A percentile compares a stretch with the other conserved stretches of the same genome.
These are phyloP conservation scores for Actinomortierella ambigua DNA, from an alignment of 371 early-diverging fungal genomes.

Conservation along the genomic window DNA sequence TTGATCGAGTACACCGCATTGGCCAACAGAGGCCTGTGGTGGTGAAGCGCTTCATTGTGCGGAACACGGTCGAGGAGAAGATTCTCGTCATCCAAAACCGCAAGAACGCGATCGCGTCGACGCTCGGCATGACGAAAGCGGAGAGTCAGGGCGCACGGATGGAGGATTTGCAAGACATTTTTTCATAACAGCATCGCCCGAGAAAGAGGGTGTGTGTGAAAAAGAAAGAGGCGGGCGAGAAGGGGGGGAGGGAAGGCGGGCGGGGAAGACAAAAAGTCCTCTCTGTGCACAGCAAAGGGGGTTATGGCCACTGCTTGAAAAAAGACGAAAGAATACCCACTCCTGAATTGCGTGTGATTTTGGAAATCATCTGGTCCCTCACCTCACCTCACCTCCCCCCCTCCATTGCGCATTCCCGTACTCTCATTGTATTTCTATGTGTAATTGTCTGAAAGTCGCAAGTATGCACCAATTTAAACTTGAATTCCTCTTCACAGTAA, in stretches of 20 bases:
- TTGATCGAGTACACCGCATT: slow-evolving; percentile 86
- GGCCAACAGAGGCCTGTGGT: slow-evolving; percentile 74
- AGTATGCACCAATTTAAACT: too few species aligned
- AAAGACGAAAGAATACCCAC: neutral
- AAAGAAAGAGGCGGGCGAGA: neutral
- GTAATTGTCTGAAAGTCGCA: too few species aligned
- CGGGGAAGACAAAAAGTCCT: neutral
- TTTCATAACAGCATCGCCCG: slow-evolving; percentile 15
- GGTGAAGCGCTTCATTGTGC: slow-evolving; percentile 62
- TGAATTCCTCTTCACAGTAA: too few species aligned
- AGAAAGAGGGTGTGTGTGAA: neutral
- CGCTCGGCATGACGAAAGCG: slow-evolving; percentile 56
- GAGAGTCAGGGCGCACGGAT: slow-evolving; percentile 52
- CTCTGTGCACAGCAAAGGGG: neutral
- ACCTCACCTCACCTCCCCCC: too few species aligned
- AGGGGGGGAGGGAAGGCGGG: neutral
- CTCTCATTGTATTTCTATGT: too few species aligned
- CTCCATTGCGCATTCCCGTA: too few species aligned
- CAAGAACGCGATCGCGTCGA: slow-evolving; percentile 58
- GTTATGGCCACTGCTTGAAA: neutral
- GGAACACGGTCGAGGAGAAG: slow-evolving; percentile 66
- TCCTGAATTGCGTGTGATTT: too few species aligned
- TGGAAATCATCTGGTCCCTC: too few species aligned
- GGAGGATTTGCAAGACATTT: slow-evolving; percentile 54
- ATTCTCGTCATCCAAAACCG: slow-evolving; percentile 65